phyloP scores from a whole-genome alignment of 73 alveolate species.

The Symbiodinium pilosum region DNA sequence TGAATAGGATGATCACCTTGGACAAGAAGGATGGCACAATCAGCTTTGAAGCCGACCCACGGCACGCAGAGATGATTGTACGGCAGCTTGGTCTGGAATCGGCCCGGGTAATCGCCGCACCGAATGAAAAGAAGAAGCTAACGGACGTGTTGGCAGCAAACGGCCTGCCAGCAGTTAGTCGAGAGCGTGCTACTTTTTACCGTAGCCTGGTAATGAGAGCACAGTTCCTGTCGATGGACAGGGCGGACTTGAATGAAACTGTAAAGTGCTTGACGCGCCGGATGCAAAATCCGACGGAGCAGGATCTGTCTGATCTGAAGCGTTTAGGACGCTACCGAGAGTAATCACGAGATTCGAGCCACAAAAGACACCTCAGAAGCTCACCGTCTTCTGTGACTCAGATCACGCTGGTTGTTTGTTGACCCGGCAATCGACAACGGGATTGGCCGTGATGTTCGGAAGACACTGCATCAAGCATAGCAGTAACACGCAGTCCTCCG shows the following conservation, averaged over 20 bases:
- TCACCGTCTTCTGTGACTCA: constrained; percentile 6
- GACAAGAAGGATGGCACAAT: neutral
- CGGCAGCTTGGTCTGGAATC: neutral
- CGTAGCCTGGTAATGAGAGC: constrained; percentile 6
- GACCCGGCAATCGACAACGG: neutral
- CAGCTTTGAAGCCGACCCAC: constrained; percentile 48
- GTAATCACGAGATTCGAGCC: neutral
- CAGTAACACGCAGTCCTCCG: neutral
- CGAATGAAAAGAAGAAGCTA: constrained; percentile 35
- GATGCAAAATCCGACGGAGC: constrained; percentile 4
- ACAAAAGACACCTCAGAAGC: neutral
- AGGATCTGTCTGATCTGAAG: neutral
- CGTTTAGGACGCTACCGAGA: constrained; percentile 20
- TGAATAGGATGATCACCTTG: neutral
- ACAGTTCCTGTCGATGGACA: neutral
- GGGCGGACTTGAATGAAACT: constrained; percentile 28
- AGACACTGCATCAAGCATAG: constrained; percentile 18
- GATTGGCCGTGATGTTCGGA: neutral
- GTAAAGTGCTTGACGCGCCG: constrained; percentile 20
- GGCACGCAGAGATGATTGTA: constrained; percentile 14
- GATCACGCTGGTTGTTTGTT: constrained; percentile 53
- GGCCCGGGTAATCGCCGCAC: constrained; percentile 1
- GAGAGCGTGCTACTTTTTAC: neutral
- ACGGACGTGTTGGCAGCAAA: neutral
- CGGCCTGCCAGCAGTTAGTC: neutral